A percentile compares a stretch with the other conserved stretches of the same genome.
Evolutionary conservation across 805 yeast species (phyloP).

Genomic region (Wickerhamomyces queroliae): DNA sequence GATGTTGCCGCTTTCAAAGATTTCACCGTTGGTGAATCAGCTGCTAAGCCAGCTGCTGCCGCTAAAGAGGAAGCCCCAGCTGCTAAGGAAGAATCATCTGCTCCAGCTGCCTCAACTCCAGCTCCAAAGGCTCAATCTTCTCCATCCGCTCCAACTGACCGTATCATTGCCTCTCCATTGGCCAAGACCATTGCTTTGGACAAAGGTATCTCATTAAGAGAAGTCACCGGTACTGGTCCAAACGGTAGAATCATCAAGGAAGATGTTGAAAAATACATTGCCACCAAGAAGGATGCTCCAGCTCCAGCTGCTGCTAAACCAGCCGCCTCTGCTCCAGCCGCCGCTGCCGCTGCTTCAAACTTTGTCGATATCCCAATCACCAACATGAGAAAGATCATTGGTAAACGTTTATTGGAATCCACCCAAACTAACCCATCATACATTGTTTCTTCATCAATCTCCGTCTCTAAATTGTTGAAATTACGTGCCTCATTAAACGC

Average conservation of each 20-base stretch:
- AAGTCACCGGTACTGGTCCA: constrained; percentile 90
- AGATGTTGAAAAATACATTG: constrained; percentile 75
- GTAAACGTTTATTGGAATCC: constrained; percentile 80
- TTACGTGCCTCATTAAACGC: constrained; percentile 87
- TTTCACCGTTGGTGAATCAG: constrained; percentile 73
- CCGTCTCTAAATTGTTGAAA: constrained; percentile 86
- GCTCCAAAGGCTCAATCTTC: constrained; percentile 17
- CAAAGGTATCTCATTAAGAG: constrained; percentile 81
- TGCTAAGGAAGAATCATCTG: constrained; percentile 22
- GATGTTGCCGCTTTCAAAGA: constrained; percentile 86
- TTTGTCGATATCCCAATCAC: constrained; percentile 84
- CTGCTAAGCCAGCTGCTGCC: constrained; percentile 31
- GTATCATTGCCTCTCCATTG: constrained; percentile 90
- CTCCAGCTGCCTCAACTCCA: no score
- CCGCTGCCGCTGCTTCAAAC: constrained; percentile 47
- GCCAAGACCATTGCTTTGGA: constrained; percentile 93
- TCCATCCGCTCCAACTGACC: constrained; percentile 39
- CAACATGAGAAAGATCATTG: constrained; percentile 91
- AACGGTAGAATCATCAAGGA: constrained; percentile 88
- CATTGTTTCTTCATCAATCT: constrained; percentile 81
- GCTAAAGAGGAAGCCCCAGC: constrained; percentile 21
- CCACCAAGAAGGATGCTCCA: constrained; percentile 31
- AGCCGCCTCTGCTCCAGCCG: constrained; percentile 38
- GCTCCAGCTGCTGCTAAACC: constrained; percentile 34
- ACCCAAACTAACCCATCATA: constrained; percentile 87